Percentiles rank a stretch among this genome's conserved stretches.
These are phyloP conservation scores for Cucurbita moschata DNA, from an alignment of 306 rosid genomes.

Conservation along the genomic window DNA sequence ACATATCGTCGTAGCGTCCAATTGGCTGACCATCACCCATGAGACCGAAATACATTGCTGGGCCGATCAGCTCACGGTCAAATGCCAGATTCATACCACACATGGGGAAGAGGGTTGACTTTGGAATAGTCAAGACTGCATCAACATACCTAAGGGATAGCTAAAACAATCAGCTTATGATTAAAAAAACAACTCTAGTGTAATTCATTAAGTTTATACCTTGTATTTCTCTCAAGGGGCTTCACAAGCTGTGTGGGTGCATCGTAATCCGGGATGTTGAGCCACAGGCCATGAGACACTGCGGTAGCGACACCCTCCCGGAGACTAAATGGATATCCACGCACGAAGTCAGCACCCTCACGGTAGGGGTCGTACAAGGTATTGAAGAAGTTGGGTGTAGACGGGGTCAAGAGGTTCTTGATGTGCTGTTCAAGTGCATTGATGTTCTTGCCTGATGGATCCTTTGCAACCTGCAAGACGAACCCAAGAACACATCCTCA, in stretches of 20 bases:
- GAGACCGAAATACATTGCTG: constrained; percentile 92
- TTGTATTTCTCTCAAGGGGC: constrained; percentile 70
- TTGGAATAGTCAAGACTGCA: constrained; percentile 72
- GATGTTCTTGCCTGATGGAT: constrained; percentile 61
- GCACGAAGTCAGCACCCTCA: constrained; percentile 76
- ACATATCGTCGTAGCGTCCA: constrained; percentile 85
- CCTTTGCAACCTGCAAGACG: constrained; percentile 59
- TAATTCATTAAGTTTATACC: constrained; percentile 17
- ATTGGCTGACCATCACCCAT: constrained; percentile 96
- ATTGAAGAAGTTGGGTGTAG: constrained; percentile 75
- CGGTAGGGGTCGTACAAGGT: constrained; percentile 81
- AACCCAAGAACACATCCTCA: constrained; percentile 2
- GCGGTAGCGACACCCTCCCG: constrained; percentile 65
- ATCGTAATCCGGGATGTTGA: constrained; percentile 80
- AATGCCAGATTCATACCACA: constrained; percentile 87
- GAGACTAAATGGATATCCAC: constrained; percentile 84
- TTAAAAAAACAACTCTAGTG: neutral
- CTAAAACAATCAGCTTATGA: neutral
- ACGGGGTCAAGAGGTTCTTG: constrained; percentile 51
- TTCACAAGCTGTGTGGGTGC: constrained; percentile 90
- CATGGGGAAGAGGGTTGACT: constrained; percentile 79
- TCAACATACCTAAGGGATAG: constrained; percentile 50
- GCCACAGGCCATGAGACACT: constrained; percentile 85
- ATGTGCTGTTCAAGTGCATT: constrained; percentile 91
- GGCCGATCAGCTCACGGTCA: constrained; percentile 71